Base-by-base conservation (phyloP, 208 protist genomes). In the Acanthamoeba quina region DNA sequence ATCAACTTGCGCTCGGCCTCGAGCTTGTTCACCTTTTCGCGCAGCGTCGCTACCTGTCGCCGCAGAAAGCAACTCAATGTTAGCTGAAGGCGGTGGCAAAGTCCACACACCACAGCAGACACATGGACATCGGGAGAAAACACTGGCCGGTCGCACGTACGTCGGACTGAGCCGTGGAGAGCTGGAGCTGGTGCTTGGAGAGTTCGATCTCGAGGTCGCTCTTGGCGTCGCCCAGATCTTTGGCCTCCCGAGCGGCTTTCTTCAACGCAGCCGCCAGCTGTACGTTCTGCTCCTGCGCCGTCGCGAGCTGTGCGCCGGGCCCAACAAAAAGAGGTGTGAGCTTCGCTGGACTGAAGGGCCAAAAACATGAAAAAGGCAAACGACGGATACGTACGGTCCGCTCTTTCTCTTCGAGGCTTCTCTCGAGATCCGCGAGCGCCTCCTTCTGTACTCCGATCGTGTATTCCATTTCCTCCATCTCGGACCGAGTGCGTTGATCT, bases 1-100 rank as follows among this genome's bases (percentile, higher is more conserved):
- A 82, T 82, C 72, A 54, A 37, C 41, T 82, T 82, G 34, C 72
- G 72, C 72, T 82, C 72, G 21, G 37, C 72, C 24, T 82, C 72
- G 44, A 82, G 41, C 41, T 44, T 82, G 34, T 24, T 52, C 34
- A 82, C 72, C 44, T 52, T 82, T 37, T 82, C 72, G 9, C 72
- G 72, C 34, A 82, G 72, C 44, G 72, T 82, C 21, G 34, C 31
- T 15, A 82, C 21, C 72, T 82, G 66, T 15, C 3, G 44, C 44
- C 44, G 44, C 44, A 19, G 11, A 15, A 0, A 60, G 21, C 54
- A 60, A 60, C 11, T 29, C 60, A 29, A 2, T 7, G 60, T 21
- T 1, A 68, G 60, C 24, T 24, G 7, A 5, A 15, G 19, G 6
- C 4, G 7, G n/a, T 7, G 24, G 15, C 7, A 29, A 68, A 2